phyloP scores from a whole-genome alignment of 1,139 yeast genomes.

The Nematodospora anomalae region DNA sequence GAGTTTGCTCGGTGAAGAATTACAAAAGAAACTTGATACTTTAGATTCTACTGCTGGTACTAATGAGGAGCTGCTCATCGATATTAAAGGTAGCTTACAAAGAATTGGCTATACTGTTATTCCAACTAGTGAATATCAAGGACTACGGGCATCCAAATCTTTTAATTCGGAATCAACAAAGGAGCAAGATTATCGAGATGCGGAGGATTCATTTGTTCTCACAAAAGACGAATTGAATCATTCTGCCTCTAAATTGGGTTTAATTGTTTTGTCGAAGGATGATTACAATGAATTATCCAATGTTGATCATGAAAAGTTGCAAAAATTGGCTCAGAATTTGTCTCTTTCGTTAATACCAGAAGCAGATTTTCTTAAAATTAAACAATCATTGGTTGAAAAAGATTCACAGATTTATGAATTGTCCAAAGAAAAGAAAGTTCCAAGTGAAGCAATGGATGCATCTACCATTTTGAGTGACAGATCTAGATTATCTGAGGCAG shows the following conservation, averaged over 20 bases:
- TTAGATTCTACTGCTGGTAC: slow-evolving; percentile 4
- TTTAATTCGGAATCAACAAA: slow-evolving; percentile 6
- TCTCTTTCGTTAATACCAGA: slow-evolving; percentile 24
- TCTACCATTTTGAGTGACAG: slow-evolving; percentile 22
- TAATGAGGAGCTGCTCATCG: slow-evolving; percentile 4
- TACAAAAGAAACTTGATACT: slow-evolving; percentile 8
- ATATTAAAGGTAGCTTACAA: slow-evolving; percentile 8
- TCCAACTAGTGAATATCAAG: slow-evolving; percentile 18
- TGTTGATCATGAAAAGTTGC: slow-evolving; percentile 18
- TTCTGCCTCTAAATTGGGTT: slow-evolving; percentile 45
- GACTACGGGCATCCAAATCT: slow-evolving; percentile 9
- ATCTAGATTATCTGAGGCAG: slow-evolving; percentile 28
- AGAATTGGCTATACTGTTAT: slow-evolving; percentile 23
- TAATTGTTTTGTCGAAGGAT: slow-evolving; percentile 31
- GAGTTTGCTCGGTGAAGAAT: slow-evolving; percentile 14
- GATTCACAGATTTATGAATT: slow-evolving; percentile 32
- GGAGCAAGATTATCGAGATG: slow-evolving; percentile 33
- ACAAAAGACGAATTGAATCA: slow-evolving; percentile 34
- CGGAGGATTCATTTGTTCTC: slow-evolving; percentile 38
- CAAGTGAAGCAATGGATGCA: slow-evolving; percentile 27
- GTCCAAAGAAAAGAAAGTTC: slow-evolving; percentile 16
- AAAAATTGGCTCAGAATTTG: slow-evolving; percentile 17
- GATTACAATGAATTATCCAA: slow-evolving; percentile 20
- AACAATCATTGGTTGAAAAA: slow-evolving; percentile 34
- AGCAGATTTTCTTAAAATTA: slow-evolving; percentile 27